phyloP scores from a whole-genome alignment of 2,329 filamentous ascomycete genomes.

The Sphaceloma murrayae region DNA sequence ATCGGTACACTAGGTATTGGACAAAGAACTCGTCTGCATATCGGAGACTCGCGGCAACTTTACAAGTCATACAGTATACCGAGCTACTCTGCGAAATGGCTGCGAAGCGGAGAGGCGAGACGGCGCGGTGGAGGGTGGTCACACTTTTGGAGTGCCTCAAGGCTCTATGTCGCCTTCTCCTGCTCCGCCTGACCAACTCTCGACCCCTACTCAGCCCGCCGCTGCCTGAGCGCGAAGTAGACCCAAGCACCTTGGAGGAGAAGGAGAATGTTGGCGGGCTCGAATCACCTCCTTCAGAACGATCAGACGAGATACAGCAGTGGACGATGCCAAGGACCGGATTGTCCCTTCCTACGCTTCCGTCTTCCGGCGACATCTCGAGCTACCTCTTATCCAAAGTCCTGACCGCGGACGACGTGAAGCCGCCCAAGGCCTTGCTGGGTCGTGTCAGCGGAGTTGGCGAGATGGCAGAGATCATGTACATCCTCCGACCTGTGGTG shows the following conservation, averaged over 20 bases:
- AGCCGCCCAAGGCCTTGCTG: constrained; percentile 77
- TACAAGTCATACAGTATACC: constrained; percentile 90
- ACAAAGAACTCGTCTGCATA: constrained; percentile 58
- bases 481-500: constrained; percentile 78
- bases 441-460: constrained; percentile 65
- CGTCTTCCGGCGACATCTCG: constrained; percentile 71
- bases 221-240: constrained; percentile 73
- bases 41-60: constrained; percentile 64
- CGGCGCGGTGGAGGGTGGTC: constrained; percentile 74
- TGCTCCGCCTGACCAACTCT: constrained; percentile 73
- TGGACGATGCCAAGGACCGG: constrained; percentile 96
- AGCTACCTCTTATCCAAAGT: constrained; percentile 83
- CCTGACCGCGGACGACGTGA: constrained; percentile 91
- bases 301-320: constrained; percentile 32
- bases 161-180: constrained; percentile 68
- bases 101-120: constrained; percentile 75
- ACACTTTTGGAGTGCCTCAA: constrained; percentile 79
- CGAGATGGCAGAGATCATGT: constrained; percentile 78
- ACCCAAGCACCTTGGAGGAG: constrained; percentile 53
- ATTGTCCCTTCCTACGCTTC: constrained; percentile 71
- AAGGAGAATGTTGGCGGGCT: constrained; percentile 35
- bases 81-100: constrained; percentile 97
- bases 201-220: constrained; percentile 74
- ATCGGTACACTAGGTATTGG: constrained; percentile 57
- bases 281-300: constrained; percentile 35